Conservation (phyloP, 345 rosid genomes). For the Angophora floribunda region DNA sequence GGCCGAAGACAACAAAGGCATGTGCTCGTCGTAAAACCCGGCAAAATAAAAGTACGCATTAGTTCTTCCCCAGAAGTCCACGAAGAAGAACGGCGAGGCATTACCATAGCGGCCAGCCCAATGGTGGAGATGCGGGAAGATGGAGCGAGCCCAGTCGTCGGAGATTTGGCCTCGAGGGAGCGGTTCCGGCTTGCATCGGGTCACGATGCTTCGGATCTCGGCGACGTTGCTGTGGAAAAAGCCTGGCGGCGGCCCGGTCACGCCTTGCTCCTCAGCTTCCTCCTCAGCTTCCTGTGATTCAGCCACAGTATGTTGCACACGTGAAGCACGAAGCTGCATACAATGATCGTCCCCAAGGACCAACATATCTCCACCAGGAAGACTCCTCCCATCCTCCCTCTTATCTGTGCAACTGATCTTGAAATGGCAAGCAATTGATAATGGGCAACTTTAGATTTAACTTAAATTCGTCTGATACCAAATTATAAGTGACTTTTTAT, state of each 20-base stretch:
- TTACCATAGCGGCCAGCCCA: conserved; percentile 14
- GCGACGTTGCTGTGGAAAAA: not conserved
- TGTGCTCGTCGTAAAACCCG: not conserved
- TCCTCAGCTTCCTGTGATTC: not conserved
- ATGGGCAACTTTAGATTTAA: not conserved
- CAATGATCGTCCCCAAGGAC: not conserved
- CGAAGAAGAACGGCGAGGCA: not conserved
- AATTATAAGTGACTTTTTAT: too few species aligned
- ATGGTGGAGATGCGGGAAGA: conserved; percentile 9
- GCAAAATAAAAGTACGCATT: not conserved
- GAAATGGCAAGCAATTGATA: not conserved
- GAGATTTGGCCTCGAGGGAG: not conserved
- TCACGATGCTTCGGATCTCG: not conserved
- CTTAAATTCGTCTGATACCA: not conserved
- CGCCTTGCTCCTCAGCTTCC: not conserved
- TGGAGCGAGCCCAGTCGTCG: not conserved
- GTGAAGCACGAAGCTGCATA: not conserved
- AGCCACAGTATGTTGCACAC: not conserved
- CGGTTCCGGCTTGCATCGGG: not conserved
- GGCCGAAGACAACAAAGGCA: not conserved
- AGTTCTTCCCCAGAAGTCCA: not conserved
- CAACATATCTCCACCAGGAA: not conserved
- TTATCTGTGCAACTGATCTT: not conserved
- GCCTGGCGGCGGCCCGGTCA: not conserved
- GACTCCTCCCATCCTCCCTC: not conserved